Evolutionary conservation across 768 basidiomycete species (phyloP).

Genomic region (Vararia minispora): DNA sequence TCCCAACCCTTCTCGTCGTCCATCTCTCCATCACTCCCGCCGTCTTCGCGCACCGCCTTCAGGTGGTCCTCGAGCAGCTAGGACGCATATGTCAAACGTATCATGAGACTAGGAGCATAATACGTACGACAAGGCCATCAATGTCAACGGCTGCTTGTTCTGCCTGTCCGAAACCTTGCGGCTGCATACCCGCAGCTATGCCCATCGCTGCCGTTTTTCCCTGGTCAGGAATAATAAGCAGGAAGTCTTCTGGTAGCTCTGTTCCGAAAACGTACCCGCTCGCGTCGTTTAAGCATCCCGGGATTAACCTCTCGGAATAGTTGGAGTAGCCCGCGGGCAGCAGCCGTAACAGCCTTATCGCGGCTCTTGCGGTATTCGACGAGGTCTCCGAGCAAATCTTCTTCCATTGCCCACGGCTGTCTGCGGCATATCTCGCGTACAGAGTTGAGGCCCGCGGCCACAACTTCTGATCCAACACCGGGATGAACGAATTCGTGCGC

Average conservation of each 20-base stretch:
- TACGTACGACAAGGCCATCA: conserved; percentile 74
- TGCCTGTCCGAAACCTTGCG: conserved; percentile 75
- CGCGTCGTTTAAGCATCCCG: conserved; percentile 77
- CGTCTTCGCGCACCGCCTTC: conserved; percentile 55
- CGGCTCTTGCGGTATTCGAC: conserved; percentile 92
- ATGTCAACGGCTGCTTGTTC: conserved; percentile 71
- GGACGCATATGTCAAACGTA: not conserved
- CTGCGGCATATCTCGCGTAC: conserved; percentile 90
- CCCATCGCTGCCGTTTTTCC: conserved; percentile 89
- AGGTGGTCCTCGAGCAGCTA: conserved; percentile 88
- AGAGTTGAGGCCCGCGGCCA: conserved; percentile 92
- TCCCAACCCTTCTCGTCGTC: conserved; percentile 71
- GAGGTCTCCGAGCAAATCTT: conserved; percentile 84
- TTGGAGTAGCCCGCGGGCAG: conserved; percentile 76
- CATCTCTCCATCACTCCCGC: conserved; percentile 37
- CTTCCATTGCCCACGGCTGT: conserved; percentile 97
- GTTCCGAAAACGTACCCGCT: conserved; percentile 47
- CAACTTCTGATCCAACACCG: conserved; percentile 90
- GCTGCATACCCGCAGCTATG: conserved; percentile 46
- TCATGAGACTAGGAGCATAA: not conserved
- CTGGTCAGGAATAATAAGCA: too few relatives aligned
- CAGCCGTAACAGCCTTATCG: conserved; percentile 89
- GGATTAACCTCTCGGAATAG: conserved; percentile 97
- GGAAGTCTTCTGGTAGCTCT: too few relatives aligned
- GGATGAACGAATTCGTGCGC: conserved; percentile 97